Percentiles rank a stretch among this genome's conserved stretches.
These are phyloP conservation scores for Mortierella sp. DNA, from an alignment of 371 early-diverging fungal species.

Conservation along the genomic window DNA sequence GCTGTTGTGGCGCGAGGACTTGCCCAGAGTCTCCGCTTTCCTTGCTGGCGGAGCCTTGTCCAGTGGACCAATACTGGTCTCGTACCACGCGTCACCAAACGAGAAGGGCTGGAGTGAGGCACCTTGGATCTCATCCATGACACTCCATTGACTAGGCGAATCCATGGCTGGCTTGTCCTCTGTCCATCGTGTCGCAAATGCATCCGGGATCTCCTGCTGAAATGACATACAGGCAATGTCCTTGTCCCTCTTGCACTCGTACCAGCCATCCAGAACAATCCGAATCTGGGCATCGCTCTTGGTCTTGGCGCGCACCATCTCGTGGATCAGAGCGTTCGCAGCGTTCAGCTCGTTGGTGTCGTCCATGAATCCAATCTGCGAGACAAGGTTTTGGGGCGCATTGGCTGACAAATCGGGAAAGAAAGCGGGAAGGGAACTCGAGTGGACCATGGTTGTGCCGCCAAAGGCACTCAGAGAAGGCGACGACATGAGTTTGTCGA, in stretches of 20 bases:
- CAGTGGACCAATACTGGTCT: constrained; percentile 42
- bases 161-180: constrained; percentile 16
- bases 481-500: constrained; percentile 38
- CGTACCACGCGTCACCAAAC: constrained; percentile 26
- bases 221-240: constrained; percentile 36
- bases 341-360: constrained; percentile 55
- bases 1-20: constrained; percentile 40
- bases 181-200: constrained; percentile 15
- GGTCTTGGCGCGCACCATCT: constrained; percentile 46
- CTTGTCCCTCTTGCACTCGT: constrained; percentile 52
- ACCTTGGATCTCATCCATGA: constrained; percentile 10
- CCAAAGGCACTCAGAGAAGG: constrained; percentile 42
- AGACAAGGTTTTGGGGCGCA: constrained; percentile 54
- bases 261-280: constrained; percentile 57
- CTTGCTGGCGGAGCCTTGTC: constrained; percentile 19
- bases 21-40: not conserved
- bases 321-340: constrained; percentile 41
- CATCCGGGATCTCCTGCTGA: constrained; percentile 28
- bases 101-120: constrained; percentile 4
- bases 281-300: constrained; percentile 52
- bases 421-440: constrained; percentile 39
- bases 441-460: constrained; percentile 25
- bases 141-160: constrained; percentile 20
- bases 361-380: constrained; percentile 55
- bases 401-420: constrained; percentile 54